Evolutionary conservation across 306 rosid genomes (phyloP).

Genomic region (Quercus cerris): DNA sequence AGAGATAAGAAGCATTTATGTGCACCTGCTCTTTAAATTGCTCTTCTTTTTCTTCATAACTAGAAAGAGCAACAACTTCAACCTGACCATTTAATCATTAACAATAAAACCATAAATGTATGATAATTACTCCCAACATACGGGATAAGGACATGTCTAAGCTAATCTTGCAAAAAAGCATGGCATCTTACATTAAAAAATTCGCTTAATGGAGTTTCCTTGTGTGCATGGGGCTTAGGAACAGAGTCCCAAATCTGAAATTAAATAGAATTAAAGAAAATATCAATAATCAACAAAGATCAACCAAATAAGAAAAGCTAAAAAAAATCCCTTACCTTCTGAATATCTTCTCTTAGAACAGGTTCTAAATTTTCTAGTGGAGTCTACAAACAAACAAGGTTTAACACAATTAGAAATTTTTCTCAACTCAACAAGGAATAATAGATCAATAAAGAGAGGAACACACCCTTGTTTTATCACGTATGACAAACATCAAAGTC

Average conservation of each 20-base stretch:
- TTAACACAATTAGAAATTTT: conserved; percentile 16
- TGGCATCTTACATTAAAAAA: conserved; percentile 71
- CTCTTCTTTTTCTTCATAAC: conserved; percentile 98
- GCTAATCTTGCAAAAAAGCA: conserved; percentile 13
- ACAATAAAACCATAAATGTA: conserved; percentile 22
- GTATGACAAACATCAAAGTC: conserved; percentile 90
- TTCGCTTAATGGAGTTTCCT: conserved; percentile 90
- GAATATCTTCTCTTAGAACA: conserved; percentile 94
- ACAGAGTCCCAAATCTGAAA: conserved; percentile 97
- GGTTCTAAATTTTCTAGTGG: conserved; percentile 98
- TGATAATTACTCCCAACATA: not conserved
- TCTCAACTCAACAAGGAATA: conserved; percentile 6
- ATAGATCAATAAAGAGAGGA: conserved; percentile 5
- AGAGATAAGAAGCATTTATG: conserved; percentile 8
- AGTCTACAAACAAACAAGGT: conserved; percentile 52
- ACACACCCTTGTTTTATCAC: conserved; percentile 96
- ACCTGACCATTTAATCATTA: conserved; percentile 62
- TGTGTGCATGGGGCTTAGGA: conserved; percentile 90
- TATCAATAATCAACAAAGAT: conserved; percentile 8
- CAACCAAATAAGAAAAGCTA: conserved; percentile 12
- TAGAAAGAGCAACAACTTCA: conserved; percentile 95
- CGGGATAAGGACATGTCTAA: conserved; percentile 6
- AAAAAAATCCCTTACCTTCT: conserved; percentile 56
- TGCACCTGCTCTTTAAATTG: conserved; percentile 90
- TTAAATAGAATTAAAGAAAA: not conserved